phyloP scores from a whole-genome alignment of 495 filamentous ascomycete species.

The Jackrogersella multiformis region DNA sequence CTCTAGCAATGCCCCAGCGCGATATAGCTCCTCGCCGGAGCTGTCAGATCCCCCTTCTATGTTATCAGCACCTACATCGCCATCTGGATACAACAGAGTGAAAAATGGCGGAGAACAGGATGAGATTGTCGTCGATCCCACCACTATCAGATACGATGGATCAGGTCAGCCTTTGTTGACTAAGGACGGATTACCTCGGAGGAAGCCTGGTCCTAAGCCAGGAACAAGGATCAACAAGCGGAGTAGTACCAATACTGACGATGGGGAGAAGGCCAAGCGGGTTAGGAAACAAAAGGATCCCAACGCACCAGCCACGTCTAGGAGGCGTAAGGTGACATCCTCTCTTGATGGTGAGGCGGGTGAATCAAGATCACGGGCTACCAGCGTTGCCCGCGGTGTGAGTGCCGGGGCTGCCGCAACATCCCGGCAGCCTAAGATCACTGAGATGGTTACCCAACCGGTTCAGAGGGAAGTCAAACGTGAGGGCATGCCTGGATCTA shows the following conservation, averaged over 20 bases:
- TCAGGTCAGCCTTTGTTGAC: conserved; percentile 50
- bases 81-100: conserved; percentile 28
- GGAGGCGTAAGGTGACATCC: conserved; percentile 59
- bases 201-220: conserved; percentile 63
- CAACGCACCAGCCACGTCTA: conserved; percentile 60
- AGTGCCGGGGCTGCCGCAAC: conserved; percentile 33
- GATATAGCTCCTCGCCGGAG: conserved; percentile 45
- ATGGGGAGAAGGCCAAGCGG: conserved; percentile 63
- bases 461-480: conserved; percentile 50
- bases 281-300: conserved; percentile 66
- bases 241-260: conserved; percentile 46
- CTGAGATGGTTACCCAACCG: conserved; percentile 49
- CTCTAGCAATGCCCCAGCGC: conserved; percentile 29
- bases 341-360: conserved; percentile 33
- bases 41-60: conserved; percentile 46
- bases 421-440: conserved; percentile 49
- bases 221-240: conserved; percentile 59
- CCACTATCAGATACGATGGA: conserved; percentile 45
- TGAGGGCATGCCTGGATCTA: conserved; percentile 54
- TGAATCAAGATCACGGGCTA: conserved; percentile 33
- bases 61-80: conserved; percentile 41
- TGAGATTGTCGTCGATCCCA: conserved; percentile 46
- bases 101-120: conserved; percentile 44
- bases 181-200: conserved; percentile 56
- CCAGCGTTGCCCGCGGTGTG: conserved; percentile 44